Percentiles rank a stretch among this genome's conserved stretches.
phyloP scores from a whole-genome alignment of 441 rosid genomes.

The Syzygium syzygioides region DNA sequence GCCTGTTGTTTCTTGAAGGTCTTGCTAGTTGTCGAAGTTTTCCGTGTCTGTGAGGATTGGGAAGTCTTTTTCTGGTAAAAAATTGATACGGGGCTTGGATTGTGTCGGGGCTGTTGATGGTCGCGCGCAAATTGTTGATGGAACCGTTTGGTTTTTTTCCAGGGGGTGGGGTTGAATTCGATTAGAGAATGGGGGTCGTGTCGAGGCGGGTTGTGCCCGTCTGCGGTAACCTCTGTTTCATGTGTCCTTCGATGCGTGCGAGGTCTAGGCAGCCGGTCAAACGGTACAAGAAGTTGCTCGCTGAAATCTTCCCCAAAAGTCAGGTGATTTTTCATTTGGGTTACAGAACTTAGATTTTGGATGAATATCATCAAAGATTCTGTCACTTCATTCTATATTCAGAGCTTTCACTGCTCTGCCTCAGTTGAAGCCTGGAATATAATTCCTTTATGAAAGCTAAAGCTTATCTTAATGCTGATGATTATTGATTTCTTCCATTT shows the following conservation, averaged over 20 bases:
- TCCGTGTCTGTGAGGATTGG: not conserved
- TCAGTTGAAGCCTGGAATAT: not conserved
- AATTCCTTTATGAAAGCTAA: not conserved
- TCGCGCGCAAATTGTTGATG: not conserved
- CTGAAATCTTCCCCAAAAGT: slow-evolving; percentile 79
- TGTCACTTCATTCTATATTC: not conserved
- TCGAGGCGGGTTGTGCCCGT: slow-evolving; percentile 89
- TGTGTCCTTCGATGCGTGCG: slow-evolving; percentile 89
- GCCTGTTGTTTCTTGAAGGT: not conserved
- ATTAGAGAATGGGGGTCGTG: slow-evolving; percentile 74
- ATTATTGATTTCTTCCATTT: not conserved
- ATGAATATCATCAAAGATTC: not conserved
- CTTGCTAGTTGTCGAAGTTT: not conserved
- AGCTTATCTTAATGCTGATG: not conserved
- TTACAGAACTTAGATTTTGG: not conserved
- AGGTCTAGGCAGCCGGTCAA: slow-evolving; percentile 96
- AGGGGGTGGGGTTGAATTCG: slow-evolving; percentile 24
- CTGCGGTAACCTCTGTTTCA: slow-evolving; percentile 92
- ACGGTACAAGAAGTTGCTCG: slow-evolving; percentile 84
- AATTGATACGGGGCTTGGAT: not conserved
- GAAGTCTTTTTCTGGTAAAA: not conserved
- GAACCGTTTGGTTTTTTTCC: not conserved
- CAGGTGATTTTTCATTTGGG: slow-evolving; percentile 39
- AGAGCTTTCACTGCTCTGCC: not conserved
- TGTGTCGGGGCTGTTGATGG: not conserved